Evolutionary conservation across 2,329 filamentous ascomycete species (phyloP), one percentile per base, ranked within the genome.

Genomic region (Albophoma yamanashiensis): DNA sequence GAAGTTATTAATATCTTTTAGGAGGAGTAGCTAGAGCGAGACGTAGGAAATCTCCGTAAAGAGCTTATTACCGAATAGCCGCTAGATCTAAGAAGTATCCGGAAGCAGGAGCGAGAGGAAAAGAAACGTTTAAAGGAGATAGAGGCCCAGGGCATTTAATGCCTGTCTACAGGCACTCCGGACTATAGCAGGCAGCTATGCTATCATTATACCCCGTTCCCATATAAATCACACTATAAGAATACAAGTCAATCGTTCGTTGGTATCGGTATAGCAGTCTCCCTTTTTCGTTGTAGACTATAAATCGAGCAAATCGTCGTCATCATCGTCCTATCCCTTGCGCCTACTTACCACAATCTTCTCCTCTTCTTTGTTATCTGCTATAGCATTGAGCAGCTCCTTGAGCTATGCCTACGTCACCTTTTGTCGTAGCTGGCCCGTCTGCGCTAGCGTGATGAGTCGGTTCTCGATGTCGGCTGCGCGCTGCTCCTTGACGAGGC

Each of bases 1-100:
- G 90, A 96, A 69, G 79, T 97, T 40, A 92, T 99, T 65, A 97
- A 97, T 73, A 87, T 99, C 1, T 99, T 96, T 71, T 99, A 94
- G 94, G 94, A 99, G 76, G 91, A 97, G 78, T 84, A 93, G 76
- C 75, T 99, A 65, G 88, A 92, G 76, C 89, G 86, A 60, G 88
- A 96, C 73, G 90, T 96, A 31, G 81, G 85, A 58, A 89, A 87
- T 64, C 70, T 99, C 71, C 82, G 94, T 64, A 73, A 69, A 6
- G 82, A 92, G 70, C 71, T 97, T 67, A 87, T 90, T 2, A 92
- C 99, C 59, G 91, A 97, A 78, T 85, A 84, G 70, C 94, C 94
- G 42, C 91, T 92, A 8, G 92, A 97, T 74, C 76, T 97, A 74
- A 82, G 93, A 67, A 82, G 83, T 34, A 90, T 93, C 56, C 81